These are phyloP conservation scores for Blumeria graminis DNA, from an alignment of 2,329 filamentous ascomycete genomes.

Conservation along the genomic window DNA sequence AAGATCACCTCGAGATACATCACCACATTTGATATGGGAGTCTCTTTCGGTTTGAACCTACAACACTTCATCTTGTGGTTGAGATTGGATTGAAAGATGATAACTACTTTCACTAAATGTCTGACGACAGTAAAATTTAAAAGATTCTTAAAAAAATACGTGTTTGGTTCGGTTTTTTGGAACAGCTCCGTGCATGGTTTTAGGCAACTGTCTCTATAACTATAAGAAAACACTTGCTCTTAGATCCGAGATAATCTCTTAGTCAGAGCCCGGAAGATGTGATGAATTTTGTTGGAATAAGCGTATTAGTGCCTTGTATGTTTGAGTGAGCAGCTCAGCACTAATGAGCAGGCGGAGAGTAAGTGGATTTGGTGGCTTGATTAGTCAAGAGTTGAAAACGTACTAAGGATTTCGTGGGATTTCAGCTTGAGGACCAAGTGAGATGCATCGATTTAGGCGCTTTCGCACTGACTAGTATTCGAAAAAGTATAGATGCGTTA, in stretches of 20 bases:
- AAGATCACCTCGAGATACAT: no score
- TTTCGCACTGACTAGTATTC: not conserved
- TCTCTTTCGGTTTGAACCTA: no score
- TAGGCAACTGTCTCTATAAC: no score
- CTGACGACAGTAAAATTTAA: no score
- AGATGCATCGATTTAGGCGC: not conserved
- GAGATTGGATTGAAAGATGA: no score
- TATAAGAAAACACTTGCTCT: not conserved
- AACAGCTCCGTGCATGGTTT: no score
- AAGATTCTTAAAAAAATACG: not conserved
- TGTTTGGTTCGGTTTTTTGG: not conserved
- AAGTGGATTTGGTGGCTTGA: not conserved
- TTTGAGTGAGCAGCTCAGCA: not conserved
- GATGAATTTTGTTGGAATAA: not conserved
- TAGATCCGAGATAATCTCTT: not conserved
- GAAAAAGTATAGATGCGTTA: not conserved
- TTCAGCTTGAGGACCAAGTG: not conserved
- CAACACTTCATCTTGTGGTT: no score
- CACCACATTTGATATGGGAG: no score
- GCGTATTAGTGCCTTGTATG: not conserved
- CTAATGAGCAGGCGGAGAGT: not conserved
- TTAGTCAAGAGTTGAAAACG: not conserved
- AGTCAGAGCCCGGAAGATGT: not conserved
- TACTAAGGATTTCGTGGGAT: not conserved
- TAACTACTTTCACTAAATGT: no score